Conservation (phyloP, 768 basidiomycete species). For the Candolleomyces efflorescens region DNA sequence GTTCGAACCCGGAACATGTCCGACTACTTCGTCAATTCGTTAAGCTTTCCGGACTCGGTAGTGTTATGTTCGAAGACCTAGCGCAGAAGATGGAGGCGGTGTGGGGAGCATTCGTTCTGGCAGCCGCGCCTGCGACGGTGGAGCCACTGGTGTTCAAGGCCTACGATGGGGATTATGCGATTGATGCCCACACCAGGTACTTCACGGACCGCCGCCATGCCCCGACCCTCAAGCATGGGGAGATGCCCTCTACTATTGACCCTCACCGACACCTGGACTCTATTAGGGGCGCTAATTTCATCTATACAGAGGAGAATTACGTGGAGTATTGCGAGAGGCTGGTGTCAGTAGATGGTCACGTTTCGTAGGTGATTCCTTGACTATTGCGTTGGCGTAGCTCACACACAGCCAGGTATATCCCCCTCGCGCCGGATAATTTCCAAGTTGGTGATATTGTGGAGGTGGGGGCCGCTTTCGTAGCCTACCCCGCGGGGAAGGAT, state of each 20-base stretch:
- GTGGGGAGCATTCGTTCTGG: neutral
- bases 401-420: neutral
- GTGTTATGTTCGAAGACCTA: too few species aligned
- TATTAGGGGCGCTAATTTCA: neutral
- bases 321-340: neutral
- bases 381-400: too few species aligned
- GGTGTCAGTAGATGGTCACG: too few species aligned
- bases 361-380: too few species aligned
- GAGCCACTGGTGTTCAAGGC: neutral
- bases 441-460: neutral
- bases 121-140: neutral
- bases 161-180: neutral
- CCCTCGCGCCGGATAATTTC: neutral
- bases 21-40: too few species aligned
- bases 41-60: too few species aligned
- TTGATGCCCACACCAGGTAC: neutral
- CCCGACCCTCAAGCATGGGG: neutral
- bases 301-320: neutral
- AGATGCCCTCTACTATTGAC: neutral
- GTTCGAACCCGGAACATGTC: neutral
- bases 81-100: neutral
- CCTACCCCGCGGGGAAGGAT: neutral
- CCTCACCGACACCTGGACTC: neutral
- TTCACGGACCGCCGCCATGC: neutral
- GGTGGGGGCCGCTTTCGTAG: neutral